phyloP scores from a whole-genome alignment of 495 filamentous ascomycete species.

The Evansstolkia leycettana region DNA sequence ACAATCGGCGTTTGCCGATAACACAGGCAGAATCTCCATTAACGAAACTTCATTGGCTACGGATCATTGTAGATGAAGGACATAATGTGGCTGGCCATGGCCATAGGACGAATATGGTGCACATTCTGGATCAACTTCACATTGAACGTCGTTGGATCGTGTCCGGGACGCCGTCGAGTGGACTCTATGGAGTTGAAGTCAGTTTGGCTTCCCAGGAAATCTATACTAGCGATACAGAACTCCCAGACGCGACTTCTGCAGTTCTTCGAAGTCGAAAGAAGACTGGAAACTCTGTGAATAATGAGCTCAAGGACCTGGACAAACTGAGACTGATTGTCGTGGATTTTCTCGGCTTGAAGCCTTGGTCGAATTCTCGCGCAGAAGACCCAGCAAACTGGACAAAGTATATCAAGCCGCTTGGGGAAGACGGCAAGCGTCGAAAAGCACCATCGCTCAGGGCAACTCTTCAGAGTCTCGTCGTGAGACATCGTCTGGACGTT shows the following conservation, averaged over 20 bases:
- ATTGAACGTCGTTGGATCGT: constrained; percentile 78
- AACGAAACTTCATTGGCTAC: constrained; percentile 63
- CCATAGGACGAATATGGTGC: constrained; percentile 50
- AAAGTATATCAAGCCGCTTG: constrained; percentile 59
- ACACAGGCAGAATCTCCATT: constrained; percentile 43
- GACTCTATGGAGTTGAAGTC: constrained; percentile 64
- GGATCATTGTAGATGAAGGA: constrained; percentile 86
- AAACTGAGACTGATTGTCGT: constrained; percentile 57
- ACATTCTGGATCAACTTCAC: constrained; percentile 52
- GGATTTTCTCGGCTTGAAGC: constrained; percentile 61
- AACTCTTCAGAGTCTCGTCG: constrained; percentile 63
- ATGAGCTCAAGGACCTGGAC: constrained; percentile 61
- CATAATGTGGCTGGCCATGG: constrained; percentile 58
- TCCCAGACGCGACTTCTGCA: constrained; percentile 17
- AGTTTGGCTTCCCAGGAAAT: constrained; percentile 41
- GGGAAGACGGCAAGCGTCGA: constrained; percentile 36
- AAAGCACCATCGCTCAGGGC: constrained; percentile 52
- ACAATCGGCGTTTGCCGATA: constrained; percentile 20
- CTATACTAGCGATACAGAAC: constrained; percentile 23
- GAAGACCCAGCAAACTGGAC: constrained; percentile 53
- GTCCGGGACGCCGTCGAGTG: constrained; percentile 77
- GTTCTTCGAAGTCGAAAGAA: constrained; percentile 24
- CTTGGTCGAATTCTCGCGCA: constrained; percentile 51
- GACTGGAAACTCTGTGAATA: constrained; percentile 24
- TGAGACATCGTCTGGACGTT: constrained; percentile 65